Conservation (phyloP, 2,329 filamentous ascomycete genomes). For the Phoma herbarum region DNA sequence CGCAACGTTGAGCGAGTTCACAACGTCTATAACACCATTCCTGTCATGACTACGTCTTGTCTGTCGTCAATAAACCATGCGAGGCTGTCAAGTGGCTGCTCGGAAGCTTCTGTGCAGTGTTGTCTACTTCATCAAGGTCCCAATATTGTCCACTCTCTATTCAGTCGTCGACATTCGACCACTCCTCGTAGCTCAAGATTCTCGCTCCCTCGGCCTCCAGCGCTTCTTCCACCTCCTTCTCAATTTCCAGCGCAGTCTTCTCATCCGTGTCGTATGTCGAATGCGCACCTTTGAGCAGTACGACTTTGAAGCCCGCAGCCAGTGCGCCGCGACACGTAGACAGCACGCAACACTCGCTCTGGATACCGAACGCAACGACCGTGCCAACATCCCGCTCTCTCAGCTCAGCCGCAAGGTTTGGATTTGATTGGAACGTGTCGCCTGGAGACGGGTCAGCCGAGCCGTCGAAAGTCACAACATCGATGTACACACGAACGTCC, state of each 20-base stretch:
- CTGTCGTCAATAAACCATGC: no score
- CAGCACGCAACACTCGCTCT: neutral
- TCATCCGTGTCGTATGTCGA: conserved; percentile 16
- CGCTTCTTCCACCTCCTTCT: conserved; percentile 12
- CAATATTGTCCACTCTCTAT: no score
- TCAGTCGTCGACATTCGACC: no score
- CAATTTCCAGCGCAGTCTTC: conserved; percentile 13
- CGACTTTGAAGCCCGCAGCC: neutral
- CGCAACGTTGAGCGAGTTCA: no score
- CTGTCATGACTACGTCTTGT: no score
- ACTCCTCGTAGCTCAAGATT: neutral
- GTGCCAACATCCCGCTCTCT: neutral
- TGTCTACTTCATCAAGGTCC: no score
- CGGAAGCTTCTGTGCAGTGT: no score
- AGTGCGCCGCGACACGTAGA: neutral
- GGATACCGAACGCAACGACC: neutral
- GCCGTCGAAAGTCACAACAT: no score
- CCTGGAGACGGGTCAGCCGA: no score
- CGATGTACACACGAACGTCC: neutral
- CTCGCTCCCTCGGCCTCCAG: neutral
- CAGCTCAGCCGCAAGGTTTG: neutral
- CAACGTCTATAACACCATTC: no score
- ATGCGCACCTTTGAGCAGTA: conserved; percentile 16
- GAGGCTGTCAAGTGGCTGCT: no score
- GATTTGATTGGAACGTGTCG: neutral